These are phyloP conservation scores for Chytriomyces sp. DNA, from an alignment of 192 early-diverging fungal species.

Conservation along the genomic window DNA sequence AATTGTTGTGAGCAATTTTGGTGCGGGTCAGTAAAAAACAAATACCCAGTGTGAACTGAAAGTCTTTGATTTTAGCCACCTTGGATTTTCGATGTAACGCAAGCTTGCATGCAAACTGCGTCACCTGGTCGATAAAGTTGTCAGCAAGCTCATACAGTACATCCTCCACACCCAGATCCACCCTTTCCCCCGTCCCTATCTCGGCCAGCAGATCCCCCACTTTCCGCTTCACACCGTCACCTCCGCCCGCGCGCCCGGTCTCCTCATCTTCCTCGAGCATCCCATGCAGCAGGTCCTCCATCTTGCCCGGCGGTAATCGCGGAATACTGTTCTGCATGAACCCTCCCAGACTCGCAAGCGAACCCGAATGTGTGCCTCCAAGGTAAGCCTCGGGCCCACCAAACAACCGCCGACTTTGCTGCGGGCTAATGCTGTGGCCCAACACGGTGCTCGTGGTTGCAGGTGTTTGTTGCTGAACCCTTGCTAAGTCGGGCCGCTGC, in stretches of 20 bases:
- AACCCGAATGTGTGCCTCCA: background rate
- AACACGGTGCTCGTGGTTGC: background rate
- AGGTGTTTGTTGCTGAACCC: background rate
- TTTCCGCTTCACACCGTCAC: slow-evolving; percentile 63
- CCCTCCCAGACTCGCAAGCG: background rate
- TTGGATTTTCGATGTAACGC: slow-evolving; percentile 82
- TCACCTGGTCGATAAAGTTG: slow-evolving; percentile 86
- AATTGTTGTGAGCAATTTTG: background rate
- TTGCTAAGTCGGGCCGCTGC: background rate
- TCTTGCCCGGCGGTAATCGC: background rate
- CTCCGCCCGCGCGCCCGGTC: background rate
- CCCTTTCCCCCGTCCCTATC: slow-evolving; percentile 75
- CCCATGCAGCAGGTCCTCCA: slow-evolving; percentile 3
- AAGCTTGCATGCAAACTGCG: slow-evolving; percentile 77
- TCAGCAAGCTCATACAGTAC: slow-evolving; percentile 82
- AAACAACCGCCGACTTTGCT: slow-evolving; percentile 20
- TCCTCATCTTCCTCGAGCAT: slow-evolving; percentile 3
- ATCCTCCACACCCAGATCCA: slow-evolving; percentile 84
- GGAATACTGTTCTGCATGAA: background rate
- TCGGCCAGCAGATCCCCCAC: slow-evolving; percentile 84
- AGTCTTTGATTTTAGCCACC: slow-evolving; percentile 80
- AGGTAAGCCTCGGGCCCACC: slow-evolving; percentile 14
- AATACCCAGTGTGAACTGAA: slow-evolving; percentile 79
- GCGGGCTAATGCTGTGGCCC: background rate
- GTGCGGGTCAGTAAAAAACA: background rate